Evolutionary conservation across 2,329 filamentous ascomycete genomes (phyloP), one percentile per base, ranked within the genome.

Genomic region (Epichloe coenophiala): DNA sequence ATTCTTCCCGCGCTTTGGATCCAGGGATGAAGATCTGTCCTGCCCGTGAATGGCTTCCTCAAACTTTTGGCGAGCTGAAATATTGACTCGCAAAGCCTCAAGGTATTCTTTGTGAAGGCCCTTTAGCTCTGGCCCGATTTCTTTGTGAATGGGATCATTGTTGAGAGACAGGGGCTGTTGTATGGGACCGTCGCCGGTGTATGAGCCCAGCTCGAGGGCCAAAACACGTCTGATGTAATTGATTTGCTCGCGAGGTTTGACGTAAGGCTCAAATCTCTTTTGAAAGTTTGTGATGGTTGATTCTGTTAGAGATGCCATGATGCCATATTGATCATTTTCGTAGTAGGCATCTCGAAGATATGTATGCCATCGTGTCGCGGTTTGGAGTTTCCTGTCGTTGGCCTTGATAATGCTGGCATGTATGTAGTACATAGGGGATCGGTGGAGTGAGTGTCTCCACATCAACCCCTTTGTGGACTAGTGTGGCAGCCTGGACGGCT

Each of bases 201-300:
- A 71, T 21, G 72, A 69, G 31, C 70, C 71, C 4, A 84, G 65
- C 55, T 81, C 72, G 19, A 75, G 69, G 41, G 76, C 71, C 44
- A 81, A 60, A 33, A 80, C 65, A 47, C 74, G 75, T 54, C 77
- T 71, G 51, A 83, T 76, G 45, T 75, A 74, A 37, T 72, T 68
- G 46, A 73, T 70, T 56, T 83, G 76, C 51, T 81, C 77, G 27
- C 78, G 72, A 31, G 75, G 71, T 48, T 76, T 77, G 51, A 82
- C 68, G 53, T 72, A 80, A 4, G 75, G 73, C 36, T 69, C 65
- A 21, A 84, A 68, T 17, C 63, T 65, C 40, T 65, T 63, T 50
- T 72, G 68, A 36, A 76, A 62, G 36, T 63, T 63, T 45, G 66
- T 59, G 50, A 60, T 47, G 15, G 23, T 43, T 11, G 53, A 55